Conservation (phyloP, 352 stramenopile species). For the Pythium dissotocum region DNA sequence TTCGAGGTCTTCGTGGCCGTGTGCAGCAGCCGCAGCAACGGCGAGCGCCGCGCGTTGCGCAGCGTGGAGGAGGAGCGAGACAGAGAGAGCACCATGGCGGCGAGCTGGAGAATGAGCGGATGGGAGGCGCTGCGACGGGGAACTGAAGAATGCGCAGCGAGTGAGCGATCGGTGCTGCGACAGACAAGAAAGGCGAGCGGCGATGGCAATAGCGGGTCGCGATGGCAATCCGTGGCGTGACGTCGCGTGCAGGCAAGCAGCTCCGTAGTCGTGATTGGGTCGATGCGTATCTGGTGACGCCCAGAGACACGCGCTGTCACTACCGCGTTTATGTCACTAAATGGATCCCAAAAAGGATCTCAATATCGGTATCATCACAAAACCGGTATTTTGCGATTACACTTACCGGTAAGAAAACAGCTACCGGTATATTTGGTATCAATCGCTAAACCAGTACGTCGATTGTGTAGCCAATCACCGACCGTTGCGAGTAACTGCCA, state of each 20-base stretch:
- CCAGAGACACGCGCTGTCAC: conserved; percentile 6
- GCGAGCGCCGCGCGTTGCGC: conserved; percentile 21
- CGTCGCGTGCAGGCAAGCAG: neutral
- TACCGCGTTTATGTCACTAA: neutral
- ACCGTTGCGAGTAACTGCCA: neutral
- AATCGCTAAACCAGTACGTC: neutral
- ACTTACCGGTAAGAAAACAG: too few species aligned
- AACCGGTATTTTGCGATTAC: neutral
- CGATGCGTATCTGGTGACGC: neutral
- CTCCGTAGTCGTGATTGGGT: conserved; percentile 1
- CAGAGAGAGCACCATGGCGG: conserved; percentile 24
- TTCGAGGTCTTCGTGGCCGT: conserved; percentile 1
- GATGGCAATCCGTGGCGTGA: neutral
- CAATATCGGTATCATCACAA: neutral
- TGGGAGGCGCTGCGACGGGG: neutral
- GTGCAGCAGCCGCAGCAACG: conserved; percentile 13
- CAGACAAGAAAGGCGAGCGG: too few species aligned
- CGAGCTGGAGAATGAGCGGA: neutral
- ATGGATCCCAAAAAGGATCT: neutral
- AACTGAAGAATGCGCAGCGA: neutral
- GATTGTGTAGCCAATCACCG: neutral
- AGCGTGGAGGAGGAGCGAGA: conserved; percentile 14
- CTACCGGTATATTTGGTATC: neutral
- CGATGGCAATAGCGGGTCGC: neutral
- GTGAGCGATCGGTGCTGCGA: neutral